Evolutionary conservation across 176 grass and related monocot species (phyloP), one percentile per base, ranked within the genome.

Genomic region (Triticum monococcum): DNA sequence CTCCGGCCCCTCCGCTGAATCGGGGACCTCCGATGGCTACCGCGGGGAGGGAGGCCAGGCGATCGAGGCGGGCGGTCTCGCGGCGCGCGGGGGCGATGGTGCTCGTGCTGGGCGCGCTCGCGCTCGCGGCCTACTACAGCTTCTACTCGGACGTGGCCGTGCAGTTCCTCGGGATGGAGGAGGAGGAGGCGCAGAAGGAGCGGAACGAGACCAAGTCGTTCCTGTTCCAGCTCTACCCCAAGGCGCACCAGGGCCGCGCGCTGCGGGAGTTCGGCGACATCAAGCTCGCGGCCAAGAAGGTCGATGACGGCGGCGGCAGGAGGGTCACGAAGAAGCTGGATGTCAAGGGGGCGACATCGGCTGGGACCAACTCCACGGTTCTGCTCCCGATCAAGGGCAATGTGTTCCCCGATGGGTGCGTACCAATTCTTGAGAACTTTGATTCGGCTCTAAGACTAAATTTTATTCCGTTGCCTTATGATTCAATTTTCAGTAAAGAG

Each of bases 401-500:
- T 89, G 90, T 94, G 31, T 99, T 92, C 88, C 97, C 97, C 13
- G 97, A 99, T 63, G 97, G 97, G 97, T 96, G 80, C 71, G 90
- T 87, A 68, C 20, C 56, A 40, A 64, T 74, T 52, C 37, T 31
- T 22, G 28, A 35, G 12, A 23, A 45, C 22, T 56, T 61, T 32
- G 4, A 71, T 77, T 59, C 33, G 24, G 78, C 65, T 80, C 67
- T 32, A 50, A 35, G 38, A 45, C 10, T 83, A 9, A 30, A 61
- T 56, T 20, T 61, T 67, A 62, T 31, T 62, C 28, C 48, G 25
- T 79, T 25, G 10, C 83, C 18, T 61, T 89, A 48, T 30, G 59
- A 65, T 20, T 91, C 11, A 40, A 7, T 22, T 22, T 59, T 3
- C 3, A 10, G 0, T n/a, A 41, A 41, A 30, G 28, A 30, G 28